phyloP scores from a whole-genome alignment of 345 rosid genomes.

The Citropsis articulata region DNA sequence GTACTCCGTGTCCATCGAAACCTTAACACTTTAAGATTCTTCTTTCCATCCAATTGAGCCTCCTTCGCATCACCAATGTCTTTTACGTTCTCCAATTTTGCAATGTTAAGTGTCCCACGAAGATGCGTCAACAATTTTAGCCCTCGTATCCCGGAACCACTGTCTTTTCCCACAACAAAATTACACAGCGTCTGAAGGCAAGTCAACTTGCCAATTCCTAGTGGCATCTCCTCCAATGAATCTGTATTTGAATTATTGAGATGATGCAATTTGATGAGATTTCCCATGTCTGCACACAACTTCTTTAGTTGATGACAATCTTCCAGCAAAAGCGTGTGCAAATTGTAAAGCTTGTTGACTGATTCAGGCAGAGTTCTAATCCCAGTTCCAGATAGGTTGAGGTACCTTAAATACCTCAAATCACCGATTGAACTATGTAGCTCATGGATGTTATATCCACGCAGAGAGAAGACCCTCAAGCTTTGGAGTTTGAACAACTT shows the following conservation, averaged over 20 bases:
- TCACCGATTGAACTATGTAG: background rate
- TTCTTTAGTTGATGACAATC: background rate
- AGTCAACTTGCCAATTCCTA: background rate
- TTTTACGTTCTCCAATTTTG: background rate
- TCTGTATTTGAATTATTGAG: background rate
- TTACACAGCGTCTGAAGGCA: background rate
- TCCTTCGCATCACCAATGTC: slow-evolving; percentile 10
- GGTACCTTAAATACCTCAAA: slow-evolving; percentile 3
- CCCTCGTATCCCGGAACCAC: background rate
- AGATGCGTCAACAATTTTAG: background rate
- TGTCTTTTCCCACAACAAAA: slow-evolving; percentile 11
- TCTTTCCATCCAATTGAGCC: slow-evolving; percentile 23
- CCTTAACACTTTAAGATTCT: slow-evolving; percentile 21
- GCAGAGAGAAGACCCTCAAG: slow-evolving; percentile 7
- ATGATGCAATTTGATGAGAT: background rate
- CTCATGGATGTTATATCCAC: background rate
- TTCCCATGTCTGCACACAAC: background rate
- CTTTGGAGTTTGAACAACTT: too few species aligned
- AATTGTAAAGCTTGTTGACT: background rate
- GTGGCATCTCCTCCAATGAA: background rate
- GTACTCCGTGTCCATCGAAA: background rate
- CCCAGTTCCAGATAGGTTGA: background rate
- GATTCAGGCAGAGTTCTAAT: background rate
- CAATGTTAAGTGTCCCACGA: background rate
- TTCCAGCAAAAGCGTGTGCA: background rate